Percentiles rank a stretch among this genome's conserved stretches.
These are phyloP conservation scores for Xylaria nigripes DNA, from an alignment of 495 filamentous ascomycete genomes.

Conservation along the genomic window DNA sequence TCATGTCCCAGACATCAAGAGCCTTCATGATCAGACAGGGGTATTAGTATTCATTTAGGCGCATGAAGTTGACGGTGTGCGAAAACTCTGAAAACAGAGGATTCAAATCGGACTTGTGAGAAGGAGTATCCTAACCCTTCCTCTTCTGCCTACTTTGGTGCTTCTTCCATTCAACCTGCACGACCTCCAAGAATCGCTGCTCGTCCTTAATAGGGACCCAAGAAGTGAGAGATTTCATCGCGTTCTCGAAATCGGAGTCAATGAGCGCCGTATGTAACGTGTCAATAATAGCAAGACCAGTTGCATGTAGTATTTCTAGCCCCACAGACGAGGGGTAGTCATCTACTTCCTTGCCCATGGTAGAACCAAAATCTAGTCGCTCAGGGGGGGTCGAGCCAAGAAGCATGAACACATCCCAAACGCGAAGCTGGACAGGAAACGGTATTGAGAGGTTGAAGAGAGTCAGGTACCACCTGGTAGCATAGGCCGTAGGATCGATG, in stretches of 20 bases:
- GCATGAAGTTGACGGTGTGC: background rate
- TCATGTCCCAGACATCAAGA: constrained; percentile 16
- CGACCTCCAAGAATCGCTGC: constrained; percentile 88
- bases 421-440: constrained; percentile 91
- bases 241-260: constrained; percentile 92
- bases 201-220: constrained; percentile 95
- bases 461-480: constrained; percentile 94
- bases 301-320: constrained; percentile 85
- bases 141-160: constrained; percentile 38
- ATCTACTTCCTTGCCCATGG: constrained; percentile 7
- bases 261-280: constrained; percentile 85
- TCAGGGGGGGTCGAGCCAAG: constrained; percentile 48
- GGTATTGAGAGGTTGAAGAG: constrained; percentile 97
- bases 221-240: constrained; percentile 94
- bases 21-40: background rate
- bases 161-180: constrained; percentile 83
- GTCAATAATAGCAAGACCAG: constrained; percentile 83
- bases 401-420: constrained; percentile 99
- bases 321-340: constrained; percentile 35
- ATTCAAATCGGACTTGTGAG: background rate
- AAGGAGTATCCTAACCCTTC: constrained; percentile 21
- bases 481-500: constrained; percentile 85
- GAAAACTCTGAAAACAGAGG: background rate
- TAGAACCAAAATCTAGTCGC: background rate
- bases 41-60: constrained; percentile 2